Base-by-base conservation (phyloP, 129 eudicot species). In the Mikania micrantha region DNA sequence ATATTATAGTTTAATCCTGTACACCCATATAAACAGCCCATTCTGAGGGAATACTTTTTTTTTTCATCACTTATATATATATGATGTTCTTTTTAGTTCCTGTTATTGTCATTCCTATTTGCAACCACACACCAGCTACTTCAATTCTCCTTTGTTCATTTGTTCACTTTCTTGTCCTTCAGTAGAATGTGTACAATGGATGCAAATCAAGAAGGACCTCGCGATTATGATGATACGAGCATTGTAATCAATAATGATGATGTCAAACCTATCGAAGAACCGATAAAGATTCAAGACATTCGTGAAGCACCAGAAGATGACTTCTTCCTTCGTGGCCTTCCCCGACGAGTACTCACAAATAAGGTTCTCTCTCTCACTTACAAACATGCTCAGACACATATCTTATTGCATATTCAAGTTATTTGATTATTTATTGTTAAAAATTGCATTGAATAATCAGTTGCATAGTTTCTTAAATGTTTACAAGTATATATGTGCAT, bases 111-210 rank as follows among this genome's bases (percentile, higher is more conserved):
- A 8, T 41, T n/a, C 58, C 12, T 40, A 31, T 22, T 15, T 71
- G 35, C 47, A 45, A 20, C 70, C 48, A 35, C 39, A 28, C 63
- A 47, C 29, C 58, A 59, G 5, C 47, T 72, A 8, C 49, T 45
- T 28, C 44, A n/a, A n/a, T n/a, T n/a, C n/a, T n/a, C 3, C 24
- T 7, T 5, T 9, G 20, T 3, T 17, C 35, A 24, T 53, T 74
- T 73, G 28, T 53, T 74, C 73, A 59, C 60, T 39, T 3, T 22
- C 8, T 10, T 15, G 60, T 57, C 28, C 8, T 9, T 15, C n/a
- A 1, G 10, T 9, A 32, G 19, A 71, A 42, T 70, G 85, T 74
- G 83, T 61, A 9, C 45, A n/a, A 80, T 77, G 85, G 84, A 76
- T 74, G 81, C 45, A 59, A 69, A 81, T 74, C 80, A 75, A 53